A percentile compares a stretch with the other conserved stretches of the same genome.
Conservation (phyloP, 805 yeast genomes). For the Starmera caribaea region DNA sequence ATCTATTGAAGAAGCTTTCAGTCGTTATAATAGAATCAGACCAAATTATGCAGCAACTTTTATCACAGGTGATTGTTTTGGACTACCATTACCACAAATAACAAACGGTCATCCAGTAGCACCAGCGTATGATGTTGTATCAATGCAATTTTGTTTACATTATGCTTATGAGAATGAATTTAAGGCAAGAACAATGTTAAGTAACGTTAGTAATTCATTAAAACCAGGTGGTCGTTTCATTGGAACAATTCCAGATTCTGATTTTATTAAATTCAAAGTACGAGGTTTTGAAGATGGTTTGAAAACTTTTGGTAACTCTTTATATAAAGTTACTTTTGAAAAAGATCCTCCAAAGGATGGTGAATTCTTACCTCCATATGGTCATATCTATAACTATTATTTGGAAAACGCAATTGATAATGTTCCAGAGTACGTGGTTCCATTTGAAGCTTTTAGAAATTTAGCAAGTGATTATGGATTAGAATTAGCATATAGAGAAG, state of each 20-base stretch:
- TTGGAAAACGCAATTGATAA: slow-evolving; percentile 90
- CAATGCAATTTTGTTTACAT: slow-evolving; percentile 89
- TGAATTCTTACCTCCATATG: slow-evolving; percentile 65
- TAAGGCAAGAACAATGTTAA: slow-evolving; percentile 62
- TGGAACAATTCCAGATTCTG: slow-evolving; percentile 93
- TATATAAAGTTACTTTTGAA: slow-evolving; percentile 78
- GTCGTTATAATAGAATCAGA: slow-evolving; percentile 50
- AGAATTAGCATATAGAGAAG: slow-evolving; percentile 59
- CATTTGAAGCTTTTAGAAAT: slow-evolving; percentile 78
- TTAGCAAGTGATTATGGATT: slow-evolving; percentile 79
- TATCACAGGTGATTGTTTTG: slow-evolving; percentile 89
- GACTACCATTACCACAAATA: slow-evolving; percentile 55
- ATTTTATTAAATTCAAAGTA: slow-evolving; percentile 63
- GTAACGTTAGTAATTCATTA: slow-evolving; percentile 68
- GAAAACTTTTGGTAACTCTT: slow-evolving; percentile 73
- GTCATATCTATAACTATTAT: slow-evolving; percentile 74
- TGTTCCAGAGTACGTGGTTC: slow-evolving; percentile 95
- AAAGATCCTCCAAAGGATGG: slow-evolving; percentile 69
- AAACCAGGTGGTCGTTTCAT: slow-evolving; percentile 79
- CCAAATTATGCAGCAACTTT: slow-evolving; percentile 71
- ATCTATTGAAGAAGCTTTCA: slow-evolving; percentile 75
- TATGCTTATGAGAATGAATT: slow-evolving; percentile 87
- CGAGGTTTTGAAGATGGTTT: slow-evolving; percentile 41
- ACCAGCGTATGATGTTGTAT: slow-evolving; percentile 81
- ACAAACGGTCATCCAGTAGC: slow-evolving; percentile 54